Conservation (phyloP, 306 rosid genomes). For the Phaseolus lunatus region DNA sequence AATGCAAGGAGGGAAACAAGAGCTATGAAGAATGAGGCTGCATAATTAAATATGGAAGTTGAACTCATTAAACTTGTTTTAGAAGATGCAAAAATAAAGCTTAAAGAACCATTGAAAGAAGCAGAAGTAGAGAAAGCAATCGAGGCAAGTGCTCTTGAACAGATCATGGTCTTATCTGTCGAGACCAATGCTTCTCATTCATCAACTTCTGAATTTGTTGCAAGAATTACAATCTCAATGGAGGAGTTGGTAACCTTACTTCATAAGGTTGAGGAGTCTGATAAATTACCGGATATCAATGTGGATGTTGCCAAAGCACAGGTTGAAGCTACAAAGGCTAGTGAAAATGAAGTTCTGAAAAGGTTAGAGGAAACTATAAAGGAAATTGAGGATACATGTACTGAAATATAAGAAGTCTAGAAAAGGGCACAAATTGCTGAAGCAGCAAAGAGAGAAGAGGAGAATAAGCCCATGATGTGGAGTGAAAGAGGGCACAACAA, state of each 20-base stretch:
- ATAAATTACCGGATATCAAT: slow-evolving; percentile 73
- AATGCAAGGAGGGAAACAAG: slow-evolving; percentile 58
- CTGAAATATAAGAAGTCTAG: slow-evolving; percentile 60
- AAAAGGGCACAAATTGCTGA: slow-evolving; percentile 83
- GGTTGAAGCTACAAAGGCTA: slow-evolving; percentile 82
- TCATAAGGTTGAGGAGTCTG: slow-evolving; percentile 74
- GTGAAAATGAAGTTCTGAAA: slow-evolving; percentile 73
- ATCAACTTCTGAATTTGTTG: slow-evolving; percentile 71
- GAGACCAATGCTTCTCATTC: slow-evolving; percentile 67
- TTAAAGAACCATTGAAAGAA: slow-evolving; percentile 65
- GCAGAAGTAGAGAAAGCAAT: slow-evolving; percentile 79
- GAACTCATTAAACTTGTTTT: slow-evolving; percentile 60
- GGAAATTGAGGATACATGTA: slow-evolving; percentile 73
- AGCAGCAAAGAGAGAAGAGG: slow-evolving; percentile 87
- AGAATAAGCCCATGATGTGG: slow-evolving; percentile 78
- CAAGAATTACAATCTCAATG: slow-evolving; percentile 70
- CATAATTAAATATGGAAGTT: slow-evolving; percentile 64
- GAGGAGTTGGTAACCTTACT: slow-evolving; percentile 75
- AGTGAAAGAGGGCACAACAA: slow-evolving; percentile 78
- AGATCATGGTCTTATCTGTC: slow-evolving; percentile 68
- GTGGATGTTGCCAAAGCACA: slow-evolving; percentile 84
- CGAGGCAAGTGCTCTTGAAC: slow-evolving; percentile 71
- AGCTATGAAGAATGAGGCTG: slow-evolving; percentile 64
- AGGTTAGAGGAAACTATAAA: slow-evolving; percentile 63
- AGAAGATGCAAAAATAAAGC: slow-evolving; percentile 68